A percentile compares a stretch with the other conserved stretches of the same genome.
phyloP scores from a whole-genome alignment of 1,284 basidiomycete genomes.

The Ustilago tritici region DNA sequence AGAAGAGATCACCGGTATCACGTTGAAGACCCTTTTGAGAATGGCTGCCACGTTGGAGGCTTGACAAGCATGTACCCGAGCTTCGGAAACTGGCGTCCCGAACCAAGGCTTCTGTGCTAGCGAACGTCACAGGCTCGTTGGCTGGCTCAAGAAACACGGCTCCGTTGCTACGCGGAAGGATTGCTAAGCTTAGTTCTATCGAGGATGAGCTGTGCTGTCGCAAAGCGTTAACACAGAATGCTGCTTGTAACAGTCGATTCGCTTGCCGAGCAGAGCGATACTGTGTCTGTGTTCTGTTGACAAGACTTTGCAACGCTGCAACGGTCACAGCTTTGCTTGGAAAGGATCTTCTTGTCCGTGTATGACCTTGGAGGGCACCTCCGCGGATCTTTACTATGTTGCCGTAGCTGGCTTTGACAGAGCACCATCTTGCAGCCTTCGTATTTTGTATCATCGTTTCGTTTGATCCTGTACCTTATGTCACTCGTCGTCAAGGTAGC shows the following conservation, averaged over 20 bases:
- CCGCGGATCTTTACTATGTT: not conserved
- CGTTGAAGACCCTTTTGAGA: not conserved
- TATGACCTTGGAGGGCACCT: not conserved
- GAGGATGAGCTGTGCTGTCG: too few species aligned
- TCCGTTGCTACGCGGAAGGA: too few species aligned
- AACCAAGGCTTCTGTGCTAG: too few species aligned
- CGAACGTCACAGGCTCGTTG: too few species aligned
- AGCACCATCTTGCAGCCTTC: not conserved
- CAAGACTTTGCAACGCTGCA: not conserved
- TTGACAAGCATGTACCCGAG: conserved; percentile 2
- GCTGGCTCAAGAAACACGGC: too few species aligned
- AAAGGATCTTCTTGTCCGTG: conserved; percentile 6
- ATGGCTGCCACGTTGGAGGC: not conserved
- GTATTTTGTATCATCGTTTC: not conserved
- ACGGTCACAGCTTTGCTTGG: not conserved
- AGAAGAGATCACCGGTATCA: not conserved
- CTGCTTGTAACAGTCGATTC: too few species aligned
- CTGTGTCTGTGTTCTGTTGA: too few species aligned
- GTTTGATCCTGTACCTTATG: not conserved
- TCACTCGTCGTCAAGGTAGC: not conserved
- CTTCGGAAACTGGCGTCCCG: not conserved
- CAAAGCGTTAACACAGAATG: too few species aligned
- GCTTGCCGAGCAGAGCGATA: too few species aligned
- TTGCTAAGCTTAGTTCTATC: too few species aligned
- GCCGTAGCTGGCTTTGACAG: not conserved